phyloP scores from a whole-genome alignment of 768 basidiomycete genomes.

The Agaricus sinodeliciosus region DNA sequence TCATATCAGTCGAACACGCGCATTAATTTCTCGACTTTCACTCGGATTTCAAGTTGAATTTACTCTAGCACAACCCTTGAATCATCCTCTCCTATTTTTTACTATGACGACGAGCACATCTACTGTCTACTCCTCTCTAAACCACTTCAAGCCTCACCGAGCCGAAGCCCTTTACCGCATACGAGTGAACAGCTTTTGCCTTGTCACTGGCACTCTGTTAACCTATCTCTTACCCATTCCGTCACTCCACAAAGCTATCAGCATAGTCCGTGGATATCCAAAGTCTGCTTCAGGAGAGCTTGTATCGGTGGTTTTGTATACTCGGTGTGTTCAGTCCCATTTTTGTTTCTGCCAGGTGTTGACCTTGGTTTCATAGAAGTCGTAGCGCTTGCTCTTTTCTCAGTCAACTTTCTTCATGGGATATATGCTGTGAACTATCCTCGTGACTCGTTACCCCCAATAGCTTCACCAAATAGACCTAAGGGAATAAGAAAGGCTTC shows the following conservation, averaged over 20 bases:
- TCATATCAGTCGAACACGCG: too few species aligned
- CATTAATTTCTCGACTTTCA: too few species aligned
- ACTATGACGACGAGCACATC: too few species aligned
- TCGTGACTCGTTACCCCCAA: conserved; percentile 26
- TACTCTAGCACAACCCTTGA: too few species aligned
- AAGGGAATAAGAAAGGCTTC: conserved; percentile 16
- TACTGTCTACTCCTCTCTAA: background rate
- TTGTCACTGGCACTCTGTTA: conserved; percentile 25
- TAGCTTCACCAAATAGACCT: conserved; percentile 27
- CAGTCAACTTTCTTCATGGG: conserved; percentile 35
- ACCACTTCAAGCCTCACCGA: conserved; percentile 37
- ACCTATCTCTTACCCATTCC: conserved; percentile 37
- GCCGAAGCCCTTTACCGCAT: conserved; percentile 38
- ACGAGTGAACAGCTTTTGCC: conserved; percentile 31
- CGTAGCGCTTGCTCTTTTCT: conserved; percentile 23
- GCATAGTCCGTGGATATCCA: conserved; percentile 18
- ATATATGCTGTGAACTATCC: conserved; percentile 38
- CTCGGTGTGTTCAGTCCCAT: conserved; percentile 23
- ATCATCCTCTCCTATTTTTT: too few species aligned
- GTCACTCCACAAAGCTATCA: conserved; percentile 27
- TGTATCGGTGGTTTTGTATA: conserved; percentile 32
- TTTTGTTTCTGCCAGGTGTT: background rate
- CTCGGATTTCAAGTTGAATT: too few species aligned
- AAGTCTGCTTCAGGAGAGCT: conserved; percentile 27
- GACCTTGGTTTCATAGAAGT: conserved; percentile 22